Conservation (phyloP, 2,329 filamentous ascomycete species). For the Fusarium sp. region DNA sequence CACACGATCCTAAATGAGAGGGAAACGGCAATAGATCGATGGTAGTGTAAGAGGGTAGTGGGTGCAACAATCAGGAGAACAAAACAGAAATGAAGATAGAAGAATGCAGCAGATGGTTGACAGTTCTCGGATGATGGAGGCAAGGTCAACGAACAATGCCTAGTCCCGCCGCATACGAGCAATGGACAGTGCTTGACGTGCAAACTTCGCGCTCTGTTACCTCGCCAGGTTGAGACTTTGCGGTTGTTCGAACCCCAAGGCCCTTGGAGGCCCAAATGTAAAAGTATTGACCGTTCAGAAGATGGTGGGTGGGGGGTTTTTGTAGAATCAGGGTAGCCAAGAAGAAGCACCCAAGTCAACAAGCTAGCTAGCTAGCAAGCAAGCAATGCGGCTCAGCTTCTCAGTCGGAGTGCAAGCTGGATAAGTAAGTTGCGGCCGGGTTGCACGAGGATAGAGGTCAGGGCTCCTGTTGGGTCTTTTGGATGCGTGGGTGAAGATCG, state of each 20-base stretch:
- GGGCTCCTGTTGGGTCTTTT: constrained; percentile 33
- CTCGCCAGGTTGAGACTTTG: constrained; percentile 19
- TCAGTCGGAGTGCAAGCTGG: constrained; percentile 25
- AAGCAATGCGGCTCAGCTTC: constrained; percentile 44
- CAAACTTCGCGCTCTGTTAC: constrained; percentile 2
- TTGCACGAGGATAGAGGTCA: constrained; percentile 39
- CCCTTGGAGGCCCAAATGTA: constrained; percentile 25
- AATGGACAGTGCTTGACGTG: background rate
- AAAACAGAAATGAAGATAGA: background rate
- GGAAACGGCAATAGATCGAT: background rate
- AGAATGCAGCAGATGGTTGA: background rate
- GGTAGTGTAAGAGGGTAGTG: background rate
- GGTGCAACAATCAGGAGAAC: constrained; percentile 2
- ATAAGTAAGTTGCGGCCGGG: constrained; percentile 33
- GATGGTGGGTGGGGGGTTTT: constrained; percentile 45
- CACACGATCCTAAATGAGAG: background rate
- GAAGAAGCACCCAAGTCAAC: constrained; percentile 15
- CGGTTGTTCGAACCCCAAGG: constrained; percentile 18
- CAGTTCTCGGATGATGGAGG: background rate
- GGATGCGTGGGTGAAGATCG: constrained; percentile 40
- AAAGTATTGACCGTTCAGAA: constrained; percentile 20
- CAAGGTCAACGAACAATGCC: background rate
- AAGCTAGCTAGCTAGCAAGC: constrained; percentile 27
- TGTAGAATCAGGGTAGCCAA: constrained; percentile 34
- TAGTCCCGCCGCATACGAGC: background rate